Evolutionary conservation across 2,329 filamentous ascomycete species (phyloP).

Genomic region (Botryotinia narcissicola): DNA sequence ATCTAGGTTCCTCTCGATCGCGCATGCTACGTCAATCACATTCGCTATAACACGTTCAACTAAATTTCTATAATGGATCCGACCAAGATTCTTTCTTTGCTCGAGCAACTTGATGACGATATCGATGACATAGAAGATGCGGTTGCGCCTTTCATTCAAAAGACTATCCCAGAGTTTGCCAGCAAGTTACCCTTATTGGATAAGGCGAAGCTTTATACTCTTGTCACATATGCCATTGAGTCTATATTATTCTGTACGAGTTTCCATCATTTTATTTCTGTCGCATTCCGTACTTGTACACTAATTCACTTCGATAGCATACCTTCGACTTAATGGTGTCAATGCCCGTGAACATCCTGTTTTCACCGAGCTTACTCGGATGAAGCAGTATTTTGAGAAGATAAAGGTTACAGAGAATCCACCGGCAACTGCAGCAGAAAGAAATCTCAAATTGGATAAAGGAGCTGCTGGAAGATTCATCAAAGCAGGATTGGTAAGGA

Average conservation of each 20-base stretch:
- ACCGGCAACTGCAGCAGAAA: conserved; percentile 37
- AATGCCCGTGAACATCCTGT: conserved; percentile 83
- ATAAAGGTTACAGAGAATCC: conserved; percentile 74
- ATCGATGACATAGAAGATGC: conserved; percentile 75
- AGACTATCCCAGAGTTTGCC: conserved; percentile 63
- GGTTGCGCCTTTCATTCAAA: conserved; percentile 69
- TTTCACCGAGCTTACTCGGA: conserved; percentile 78
- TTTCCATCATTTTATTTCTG: neutral
- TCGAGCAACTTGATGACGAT: conserved; percentile 64
- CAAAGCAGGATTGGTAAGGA: conserved; percentile 71
- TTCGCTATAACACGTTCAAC: neutral
- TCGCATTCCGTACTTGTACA: neutral
- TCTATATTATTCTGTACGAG: conserved; percentile 79
- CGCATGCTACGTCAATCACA: neutral
- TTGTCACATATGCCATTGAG: conserved; percentile 84
- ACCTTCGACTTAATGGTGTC: conserved; percentile 73
- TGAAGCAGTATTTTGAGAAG: conserved; percentile 90
- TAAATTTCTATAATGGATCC: conserved; percentile 42
- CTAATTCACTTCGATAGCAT: conserved; percentile 49
- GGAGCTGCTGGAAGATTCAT: conserved; percentile 79
- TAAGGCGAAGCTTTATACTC: conserved; percentile 89
- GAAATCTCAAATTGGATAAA: conserved; percentile 61
- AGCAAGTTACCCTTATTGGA: conserved; percentile 87
- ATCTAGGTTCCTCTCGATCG: neutral
- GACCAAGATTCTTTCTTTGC: conserved; percentile 33